Conservation (phyloP, 176 grass and related monocot species). For the Areca catechu region DNA sequence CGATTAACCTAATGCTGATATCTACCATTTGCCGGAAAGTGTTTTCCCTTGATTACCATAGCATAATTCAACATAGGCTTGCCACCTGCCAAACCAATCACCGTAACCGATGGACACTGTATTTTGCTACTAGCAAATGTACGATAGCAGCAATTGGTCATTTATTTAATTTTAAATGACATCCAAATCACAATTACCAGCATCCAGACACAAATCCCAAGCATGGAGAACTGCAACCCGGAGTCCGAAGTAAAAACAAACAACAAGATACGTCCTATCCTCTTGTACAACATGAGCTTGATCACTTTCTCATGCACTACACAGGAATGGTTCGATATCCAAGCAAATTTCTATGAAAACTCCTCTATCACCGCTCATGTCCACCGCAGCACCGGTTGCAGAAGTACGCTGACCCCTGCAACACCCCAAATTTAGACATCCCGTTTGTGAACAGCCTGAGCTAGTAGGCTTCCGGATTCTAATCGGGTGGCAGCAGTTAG, state of each 20-base stretch:
- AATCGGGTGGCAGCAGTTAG: constrained; percentile 74
- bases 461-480: constrained; percentile 57
- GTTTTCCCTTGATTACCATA: too few species aligned
- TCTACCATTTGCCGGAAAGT: too few species aligned
- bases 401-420: constrained; percentile 1
- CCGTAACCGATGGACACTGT: too few species aligned
- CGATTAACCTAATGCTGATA: too few species aligned
- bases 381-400: constrained; percentile 15
- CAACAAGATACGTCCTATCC: too few species aligned
- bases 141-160: too few species aligned
- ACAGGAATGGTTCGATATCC: constrained; percentile 1
- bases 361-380: not conserved
- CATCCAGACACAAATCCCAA: too few species aligned
- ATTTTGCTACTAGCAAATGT: too few species aligned
- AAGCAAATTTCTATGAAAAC: constrained; percentile 8
- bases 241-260: not conserved
- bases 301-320: not conserved
- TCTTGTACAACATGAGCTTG: not conserved
- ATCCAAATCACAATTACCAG: too few species aligned
- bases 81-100: too few species aligned
- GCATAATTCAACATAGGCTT: too few species aligned
- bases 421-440: constrained; percentile 10
- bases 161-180: too few species aligned
- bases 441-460: constrained; percentile 21
- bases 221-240: not conserved